A percentile compares a stretch with the other conserved stretches of the same genome.
These are phyloP conservation scores for Plantago major DNA, from an alignment of 257 asterid genomes.

Conservation along the genomic window DNA sequence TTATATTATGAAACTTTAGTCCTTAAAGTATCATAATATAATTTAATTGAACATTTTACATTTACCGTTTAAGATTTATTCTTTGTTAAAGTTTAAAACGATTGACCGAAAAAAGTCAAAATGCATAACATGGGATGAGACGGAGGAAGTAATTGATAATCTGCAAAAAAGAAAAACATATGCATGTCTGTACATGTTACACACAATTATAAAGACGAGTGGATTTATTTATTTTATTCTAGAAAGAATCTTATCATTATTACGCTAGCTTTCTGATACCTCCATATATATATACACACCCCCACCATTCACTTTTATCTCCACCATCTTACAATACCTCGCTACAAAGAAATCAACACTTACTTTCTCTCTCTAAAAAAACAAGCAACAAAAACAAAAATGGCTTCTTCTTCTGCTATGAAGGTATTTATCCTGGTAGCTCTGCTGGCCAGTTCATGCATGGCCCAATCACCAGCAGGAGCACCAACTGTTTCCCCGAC, in stretches of 20 bases:
- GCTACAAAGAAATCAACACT: neutral
- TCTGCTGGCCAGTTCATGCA: constrained; percentile 45
- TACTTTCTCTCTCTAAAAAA: neutral
- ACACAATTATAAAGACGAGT: too few species aligned
- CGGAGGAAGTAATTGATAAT: too few species aligned
- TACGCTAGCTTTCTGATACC: neutral
- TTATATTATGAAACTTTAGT: too few species aligned
- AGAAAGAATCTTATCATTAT: neutral
- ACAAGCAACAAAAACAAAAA: neutral
- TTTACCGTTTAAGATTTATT: too few species aligned
- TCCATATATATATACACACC: neutral
- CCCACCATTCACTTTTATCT: neutral
- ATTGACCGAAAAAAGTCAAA: too few species aligned
- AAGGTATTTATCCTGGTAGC: constrained; percentile 44
- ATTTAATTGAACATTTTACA: too few species aligned
- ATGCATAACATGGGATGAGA: too few species aligned
- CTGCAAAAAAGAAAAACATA: too few species aligned
- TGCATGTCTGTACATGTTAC: too few species aligned
- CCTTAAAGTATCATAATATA: too few species aligned
- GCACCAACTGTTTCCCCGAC: constrained; percentile 57
- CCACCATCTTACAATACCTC: neutral
- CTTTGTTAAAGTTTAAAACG: too few species aligned
- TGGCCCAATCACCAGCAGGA: constrained; percentile 55
- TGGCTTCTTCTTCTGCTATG: constrained; percentile 7
- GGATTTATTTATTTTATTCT: too few species aligned